Conservation (phyloP, 148 eudicot genomes). For the Rhododendron simsii region DNA sequence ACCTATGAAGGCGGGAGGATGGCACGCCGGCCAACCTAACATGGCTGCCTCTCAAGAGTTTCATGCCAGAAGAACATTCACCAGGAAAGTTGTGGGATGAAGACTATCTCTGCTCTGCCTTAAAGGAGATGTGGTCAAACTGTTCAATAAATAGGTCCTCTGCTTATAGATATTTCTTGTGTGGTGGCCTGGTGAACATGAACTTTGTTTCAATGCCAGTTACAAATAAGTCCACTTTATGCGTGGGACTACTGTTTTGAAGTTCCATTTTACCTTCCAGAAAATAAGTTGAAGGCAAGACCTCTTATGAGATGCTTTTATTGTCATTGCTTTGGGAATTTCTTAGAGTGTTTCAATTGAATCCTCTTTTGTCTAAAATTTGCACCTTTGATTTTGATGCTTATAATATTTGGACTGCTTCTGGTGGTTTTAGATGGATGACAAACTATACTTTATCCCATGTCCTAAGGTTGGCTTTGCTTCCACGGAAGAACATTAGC, state of each 20-base stretch:
- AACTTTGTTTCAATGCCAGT: not conserved
- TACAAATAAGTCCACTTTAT: not conserved
- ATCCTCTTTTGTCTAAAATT: not conserved
- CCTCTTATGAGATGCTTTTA: not conserved
- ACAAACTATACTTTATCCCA: not conserved
- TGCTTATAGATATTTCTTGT: not conserved
- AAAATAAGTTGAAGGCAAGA: not conserved
- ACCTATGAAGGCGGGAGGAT: conserved; percentile 58
- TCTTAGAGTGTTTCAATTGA: not conserved
- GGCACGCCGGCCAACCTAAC: conserved; percentile 28
- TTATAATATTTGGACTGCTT: not conserved
- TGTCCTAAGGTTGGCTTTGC: not conserved
- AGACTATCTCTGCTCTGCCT: not conserved
- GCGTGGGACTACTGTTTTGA: not conserved
- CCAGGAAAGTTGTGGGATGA: conserved; percentile 44
- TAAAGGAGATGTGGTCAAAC: not conserved
- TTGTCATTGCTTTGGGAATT: not conserved
- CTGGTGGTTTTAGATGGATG: not conserved
- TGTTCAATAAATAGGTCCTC: not conserved
- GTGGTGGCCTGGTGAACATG: not conserved
- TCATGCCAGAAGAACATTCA: conserved; percentile 22
- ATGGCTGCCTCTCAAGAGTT: conserved; percentile 30
- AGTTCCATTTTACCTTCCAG: not conserved
- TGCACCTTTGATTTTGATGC: not conserved
- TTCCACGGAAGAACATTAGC: not conserved